Percentiles rank a stretch among this genome's conserved stretches.
Evolutionary conservation across 768 basidiomycete genomes (phyloP).

Genomic region (Mycena alexandri): DNA sequence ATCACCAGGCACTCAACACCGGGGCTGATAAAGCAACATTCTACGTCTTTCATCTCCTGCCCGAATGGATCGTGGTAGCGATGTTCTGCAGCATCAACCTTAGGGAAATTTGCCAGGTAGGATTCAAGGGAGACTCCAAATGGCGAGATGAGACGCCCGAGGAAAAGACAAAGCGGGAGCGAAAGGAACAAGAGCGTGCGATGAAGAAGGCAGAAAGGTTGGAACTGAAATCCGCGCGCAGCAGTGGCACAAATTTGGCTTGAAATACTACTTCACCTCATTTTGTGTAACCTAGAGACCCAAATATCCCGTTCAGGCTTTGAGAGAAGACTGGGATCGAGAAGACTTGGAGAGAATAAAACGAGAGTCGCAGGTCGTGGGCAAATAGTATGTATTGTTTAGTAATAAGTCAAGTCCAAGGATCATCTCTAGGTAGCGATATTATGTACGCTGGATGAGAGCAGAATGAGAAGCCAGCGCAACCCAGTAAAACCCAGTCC

Average conservation of each 20-base stretch:
- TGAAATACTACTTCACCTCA: too few relatives aligned
- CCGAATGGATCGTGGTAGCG: conserved; percentile 47
- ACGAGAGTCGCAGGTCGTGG: too few relatives aligned
- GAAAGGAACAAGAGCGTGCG: conserved; percentile 26
- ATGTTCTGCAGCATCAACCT: conserved; percentile 43
- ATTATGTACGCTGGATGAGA: background rate
- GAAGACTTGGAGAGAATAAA: too few relatives aligned
- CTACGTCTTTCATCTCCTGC: conserved; percentile 51
- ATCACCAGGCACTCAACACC: conserved; percentile 45
- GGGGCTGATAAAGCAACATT: conserved; percentile 45
- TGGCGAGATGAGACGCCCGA: conserved; percentile 43
- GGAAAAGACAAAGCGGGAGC: conserved; percentile 39
- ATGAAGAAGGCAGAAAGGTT: conserved; percentile 9
- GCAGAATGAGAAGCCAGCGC: conserved; percentile 20
- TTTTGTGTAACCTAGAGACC: too few relatives aligned
- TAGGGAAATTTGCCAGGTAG: conserved; percentile 44
- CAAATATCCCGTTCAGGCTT: too few relatives aligned
- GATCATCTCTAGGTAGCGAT: background rate
- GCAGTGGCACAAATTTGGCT: conserved; percentile 2
- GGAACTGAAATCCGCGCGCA: conserved; percentile 1
- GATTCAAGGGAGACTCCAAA: conserved; percentile 41
- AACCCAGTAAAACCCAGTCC: conserved; percentile 30
- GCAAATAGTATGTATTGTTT: too few relatives aligned
- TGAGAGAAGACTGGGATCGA: too few relatives aligned
- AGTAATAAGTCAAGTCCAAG: too few relatives aligned